Base-by-base conservation (phyloP, 345 rosid genomes). In the Citrus glauca region DNA sequence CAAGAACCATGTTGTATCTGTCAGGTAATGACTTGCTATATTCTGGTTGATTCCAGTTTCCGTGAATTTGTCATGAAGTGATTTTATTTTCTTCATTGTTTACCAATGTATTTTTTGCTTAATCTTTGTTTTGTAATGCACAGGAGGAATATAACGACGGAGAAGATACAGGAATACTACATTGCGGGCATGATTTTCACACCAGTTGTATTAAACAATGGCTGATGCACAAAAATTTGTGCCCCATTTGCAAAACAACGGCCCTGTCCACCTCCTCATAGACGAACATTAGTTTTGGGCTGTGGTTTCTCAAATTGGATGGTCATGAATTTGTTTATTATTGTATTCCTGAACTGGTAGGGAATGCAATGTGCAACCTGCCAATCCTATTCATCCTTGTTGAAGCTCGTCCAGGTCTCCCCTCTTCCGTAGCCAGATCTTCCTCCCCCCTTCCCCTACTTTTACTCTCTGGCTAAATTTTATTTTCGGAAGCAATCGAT, bases 1-100 rank as follows among this genome's bases (percentile, higher is more conserved):
- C 75, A 81, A 8, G 98, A 93, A 73, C 99, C 99, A 20, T 92
- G 99, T 79, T 92, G 97, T 80, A 28, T 95, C 61, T 95, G 98
- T 78, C 97, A 89, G 95, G 99, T 92, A 88, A 81, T 67, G 30
- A 65, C 28, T 74, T 45, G 1, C 4, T 33, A 56, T 24, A 13
- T 60, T 48, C 42, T 24, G 40, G 4, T 37, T 33, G 50, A n/a
- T 77, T 35, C 11, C 33, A 57, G 2, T 8, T 22, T 19, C 7
- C 7, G 75, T 85, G 76, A 64, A 38, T 82, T 65, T 89, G 84
- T 53, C 85, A 83, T 85, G 88, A 81, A 82, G 72, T 42, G 33
- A 71, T 48, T 64, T 37, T 38, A 19, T 28, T 9, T 53, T 57
- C 69, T 38, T 11, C 4, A 64, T 32, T 11, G 30, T 40, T 77